These are phyloP conservation scores for Phialophora chinensis DNA, from an alignment of 2,329 filamentous ascomycete species.

Conservation along the genomic window DNA sequence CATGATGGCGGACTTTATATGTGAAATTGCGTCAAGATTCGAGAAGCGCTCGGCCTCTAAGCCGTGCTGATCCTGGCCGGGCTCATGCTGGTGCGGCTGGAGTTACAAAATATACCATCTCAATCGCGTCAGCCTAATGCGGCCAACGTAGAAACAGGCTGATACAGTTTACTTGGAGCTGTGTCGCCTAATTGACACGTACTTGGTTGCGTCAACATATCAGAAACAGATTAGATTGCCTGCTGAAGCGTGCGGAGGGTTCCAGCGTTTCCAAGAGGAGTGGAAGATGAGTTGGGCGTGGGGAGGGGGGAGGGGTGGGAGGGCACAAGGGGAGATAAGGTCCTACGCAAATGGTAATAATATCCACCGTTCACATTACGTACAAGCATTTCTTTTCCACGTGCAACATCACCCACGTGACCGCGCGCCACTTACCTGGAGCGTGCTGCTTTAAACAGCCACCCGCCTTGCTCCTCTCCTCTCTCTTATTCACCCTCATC, in stretches of 20 bases:
- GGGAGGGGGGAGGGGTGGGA: too few relatives aligned
- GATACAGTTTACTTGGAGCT: not conserved
- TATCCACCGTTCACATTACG: not conserved
- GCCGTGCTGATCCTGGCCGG: not conserved
- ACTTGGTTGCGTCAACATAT: conserved; percentile 11
- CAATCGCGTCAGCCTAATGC: conserved; percentile 19
- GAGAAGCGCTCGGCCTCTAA: not conserved
- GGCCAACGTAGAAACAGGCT: not conserved
- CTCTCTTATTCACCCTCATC: too few relatives aligned
- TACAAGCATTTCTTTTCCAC: not conserved
- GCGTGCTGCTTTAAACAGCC: too few relatives aligned
- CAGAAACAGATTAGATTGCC: not conserved
- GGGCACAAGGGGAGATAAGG: not conserved
- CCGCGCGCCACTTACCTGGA: too few relatives aligned
- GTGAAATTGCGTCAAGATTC: not conserved
- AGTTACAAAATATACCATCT: conserved; percentile 11
- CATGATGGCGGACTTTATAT: conserved; percentile 19
- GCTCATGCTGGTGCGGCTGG: not conserved
- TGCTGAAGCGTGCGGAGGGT: not conserved
- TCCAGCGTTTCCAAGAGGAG: not conserved
- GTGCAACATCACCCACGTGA: not conserved
- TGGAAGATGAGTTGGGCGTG: not conserved
- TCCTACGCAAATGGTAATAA: not conserved
- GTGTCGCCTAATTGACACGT: conserved; percentile 10
- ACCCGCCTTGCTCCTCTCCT: too few relatives aligned